phyloP scores from a whole-genome alignment of 495 filamentous ascomycete species.

The Talaromyces liani region DNA sequence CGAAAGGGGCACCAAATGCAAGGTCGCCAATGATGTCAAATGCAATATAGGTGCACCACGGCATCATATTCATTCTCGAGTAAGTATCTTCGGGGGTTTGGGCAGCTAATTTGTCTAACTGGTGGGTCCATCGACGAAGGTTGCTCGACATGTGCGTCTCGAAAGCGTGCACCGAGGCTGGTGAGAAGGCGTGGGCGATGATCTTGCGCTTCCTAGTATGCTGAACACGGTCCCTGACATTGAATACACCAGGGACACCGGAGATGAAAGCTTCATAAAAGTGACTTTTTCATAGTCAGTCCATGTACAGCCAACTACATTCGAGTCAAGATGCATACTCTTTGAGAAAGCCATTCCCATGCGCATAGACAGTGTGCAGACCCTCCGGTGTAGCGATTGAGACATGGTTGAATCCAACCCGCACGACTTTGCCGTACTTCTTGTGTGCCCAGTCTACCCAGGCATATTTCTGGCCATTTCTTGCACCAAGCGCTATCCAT shows the following conservation, averaged over 20 bases:
- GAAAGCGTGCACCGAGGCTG: slow-evolving; percentile 64
- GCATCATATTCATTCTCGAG: slow-evolving; percentile 56
- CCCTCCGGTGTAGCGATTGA: slow-evolving; percentile 24
- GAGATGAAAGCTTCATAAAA: slow-evolving; percentile 82
- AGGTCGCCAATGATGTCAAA: slow-evolving; percentile 40
- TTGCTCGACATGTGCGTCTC: slow-evolving; percentile 72
- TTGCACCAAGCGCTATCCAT: slow-evolving; percentile 18
- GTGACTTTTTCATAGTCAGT: slow-evolving; percentile 27
- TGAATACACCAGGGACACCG: slow-evolving; percentile 72
- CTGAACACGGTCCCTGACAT: slow-evolving; percentile 64
- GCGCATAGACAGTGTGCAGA: slow-evolving; percentile 24
- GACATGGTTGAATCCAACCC: slow-evolving; percentile 29
- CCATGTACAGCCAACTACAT: too few relatives aligned
- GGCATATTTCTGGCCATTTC: slow-evolving; percentile 16
- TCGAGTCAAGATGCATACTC: slow-evolving; percentile 25
- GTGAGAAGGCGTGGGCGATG: slow-evolving; percentile 68
- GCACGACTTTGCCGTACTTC: slow-evolving; percentile 31
- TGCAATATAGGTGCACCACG: slow-evolving; percentile 85
- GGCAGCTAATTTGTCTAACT: slow-evolving; percentile 52
- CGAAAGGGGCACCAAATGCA: slow-evolving; percentile 34
- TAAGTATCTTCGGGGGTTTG: slow-evolving; percentile 20
- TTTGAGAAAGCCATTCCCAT: slow-evolving; percentile 61
- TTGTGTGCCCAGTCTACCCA: slow-evolving; percentile 30
- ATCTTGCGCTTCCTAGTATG: slow-evolving; percentile 78
- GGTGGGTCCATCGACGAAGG: slow-evolving; percentile 54